Evolutionary conservation across 345 rosid genomes (phyloP).

Genomic region (Viola odorata): DNA sequence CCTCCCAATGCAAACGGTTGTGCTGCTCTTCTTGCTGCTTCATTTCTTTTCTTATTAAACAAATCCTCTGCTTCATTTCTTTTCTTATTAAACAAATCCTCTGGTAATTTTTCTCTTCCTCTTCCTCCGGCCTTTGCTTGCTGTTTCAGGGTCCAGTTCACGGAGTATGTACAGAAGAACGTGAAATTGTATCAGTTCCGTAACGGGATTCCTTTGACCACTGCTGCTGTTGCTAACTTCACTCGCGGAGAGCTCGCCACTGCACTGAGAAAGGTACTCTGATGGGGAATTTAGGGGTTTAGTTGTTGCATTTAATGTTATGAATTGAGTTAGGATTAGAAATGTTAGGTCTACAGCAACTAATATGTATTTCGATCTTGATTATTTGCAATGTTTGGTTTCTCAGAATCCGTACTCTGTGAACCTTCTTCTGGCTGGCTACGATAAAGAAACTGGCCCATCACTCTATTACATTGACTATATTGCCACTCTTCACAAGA

Average conservation of each 20-base stretch:
- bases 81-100: too few relatives aligned
- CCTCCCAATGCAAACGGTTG: too few relatives aligned
- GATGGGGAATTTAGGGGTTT: neutral
- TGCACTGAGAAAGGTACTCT: slow-evolving; percentile 79
- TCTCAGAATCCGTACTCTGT: slow-evolving; percentile 78
- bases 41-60: too few relatives aligned
- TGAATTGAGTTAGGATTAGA: too few relatives aligned
- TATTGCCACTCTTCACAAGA: slow-evolving; percentile 93
- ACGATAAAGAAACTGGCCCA: slow-evolving; percentile 87
- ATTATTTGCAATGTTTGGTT: neutral
- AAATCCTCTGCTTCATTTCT: too few relatives aligned
- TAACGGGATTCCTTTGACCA: slow-evolving; percentile 87
- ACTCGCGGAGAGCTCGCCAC: slow-evolving; percentile 94
- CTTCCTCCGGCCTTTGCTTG: neutral
- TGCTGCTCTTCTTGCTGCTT: too few relatives aligned
- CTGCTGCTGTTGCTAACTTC: slow-evolving; percentile 86
- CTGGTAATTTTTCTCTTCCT: too few relatives aligned
- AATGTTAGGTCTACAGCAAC: neutral
- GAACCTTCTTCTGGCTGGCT: slow-evolving; percentile 91
- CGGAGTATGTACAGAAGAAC: slow-evolving; percentile 95
- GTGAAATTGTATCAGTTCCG: slow-evolving; percentile 88
- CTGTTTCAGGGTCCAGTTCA: slow-evolving; percentile 74
- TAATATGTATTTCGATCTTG: neutral
- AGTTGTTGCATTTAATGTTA: neutral
- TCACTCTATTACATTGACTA: slow-evolving; percentile 92